Conservation (phyloP, 2,329 filamentous ascomycete genomes). For the Fusarium foetens region DNA sequence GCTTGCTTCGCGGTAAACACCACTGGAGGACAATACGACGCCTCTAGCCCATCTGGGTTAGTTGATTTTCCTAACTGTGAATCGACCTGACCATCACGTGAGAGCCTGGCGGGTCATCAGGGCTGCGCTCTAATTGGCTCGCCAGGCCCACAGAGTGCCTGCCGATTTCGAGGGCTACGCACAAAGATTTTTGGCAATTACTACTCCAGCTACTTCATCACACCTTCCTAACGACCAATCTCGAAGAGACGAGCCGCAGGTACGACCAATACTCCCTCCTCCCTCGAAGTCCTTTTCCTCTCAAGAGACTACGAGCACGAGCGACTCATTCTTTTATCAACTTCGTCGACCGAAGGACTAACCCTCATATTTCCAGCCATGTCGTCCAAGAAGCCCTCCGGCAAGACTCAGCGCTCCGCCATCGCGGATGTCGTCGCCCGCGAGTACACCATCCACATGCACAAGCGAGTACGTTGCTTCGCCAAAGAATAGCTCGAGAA, state of each 20-base stretch:
- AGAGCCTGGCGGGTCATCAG: slow-evolving; percentile 2
- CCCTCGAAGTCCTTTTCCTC: slow-evolving; percentile 27
- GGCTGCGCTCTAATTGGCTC: slow-evolving; percentile 49
- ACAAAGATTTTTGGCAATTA: slow-evolving; percentile 53
- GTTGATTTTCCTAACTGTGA: slow-evolving; percentile 6
- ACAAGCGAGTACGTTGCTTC: slow-evolving; percentile 77
- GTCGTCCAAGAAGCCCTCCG: slow-evolving; percentile 56
- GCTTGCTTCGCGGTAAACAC: slow-evolving; percentile 38
- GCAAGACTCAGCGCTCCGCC: slow-evolving; percentile 78
- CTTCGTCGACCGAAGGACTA: slow-evolving; percentile 42
- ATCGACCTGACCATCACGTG: slow-evolving; percentile 42
- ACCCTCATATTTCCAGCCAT: slow-evolving; percentile 51
- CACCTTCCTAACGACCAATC: slow-evolving; percentile 53
- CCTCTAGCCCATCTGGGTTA: not conserved
- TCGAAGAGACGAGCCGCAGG: slow-evolving; percentile 56
- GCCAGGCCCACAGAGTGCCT: slow-evolving; percentile 42
- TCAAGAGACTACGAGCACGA: slow-evolving; percentile 38
- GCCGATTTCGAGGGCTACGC: slow-evolving; percentile 53
- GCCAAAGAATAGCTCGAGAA: slow-evolving; percentile 21
- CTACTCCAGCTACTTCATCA: slow-evolving; percentile 11
- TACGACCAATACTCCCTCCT: slow-evolving; percentile 48
- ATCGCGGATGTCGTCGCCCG: slow-evolving; percentile 98
- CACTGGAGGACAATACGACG: not conserved
- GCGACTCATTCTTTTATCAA: slow-evolving; percentile 29
- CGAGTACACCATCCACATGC: slow-evolving; percentile 99